A percentile compares a stretch with the other conserved stretches of the same genome.
These are phyloP conservation scores for Lagerstroemia speciosa DNA, from an alignment of 345 rosid species.

Conservation along the genomic window DNA sequence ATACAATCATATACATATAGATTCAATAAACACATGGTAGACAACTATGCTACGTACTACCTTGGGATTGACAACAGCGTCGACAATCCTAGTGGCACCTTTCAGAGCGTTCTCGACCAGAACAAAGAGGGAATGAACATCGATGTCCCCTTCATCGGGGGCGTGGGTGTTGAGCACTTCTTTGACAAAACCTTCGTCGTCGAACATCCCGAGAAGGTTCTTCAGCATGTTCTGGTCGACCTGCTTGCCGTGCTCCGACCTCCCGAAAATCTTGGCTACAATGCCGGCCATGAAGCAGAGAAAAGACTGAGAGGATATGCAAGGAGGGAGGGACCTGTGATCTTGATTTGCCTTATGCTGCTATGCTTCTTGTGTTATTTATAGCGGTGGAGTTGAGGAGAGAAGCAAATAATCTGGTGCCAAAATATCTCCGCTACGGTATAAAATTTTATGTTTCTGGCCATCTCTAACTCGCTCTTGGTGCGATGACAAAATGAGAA, in stretches of 20 bases:
- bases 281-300: background rate
- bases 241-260: background rate
- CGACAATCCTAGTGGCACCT: conserved; percentile 7
- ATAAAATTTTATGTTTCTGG: no score
- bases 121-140: conserved; percentile 4
- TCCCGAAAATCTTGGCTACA: background rate
- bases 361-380: background rate
- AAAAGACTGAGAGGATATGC: background rate
- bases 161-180: conserved; percentile 11
- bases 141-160: conserved; percentile 5
- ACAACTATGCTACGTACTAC: background rate
- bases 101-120: conserved; percentile 13
- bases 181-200: conserved; percentile 7
- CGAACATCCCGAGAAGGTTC: background rate
- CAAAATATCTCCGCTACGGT: no score
- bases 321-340: background rate
- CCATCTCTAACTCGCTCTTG: no score
- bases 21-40: background rate
- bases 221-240: conserved; percentile 1
- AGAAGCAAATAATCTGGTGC: no score
- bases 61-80: conserved; percentile 4
- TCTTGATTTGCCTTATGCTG: background rate
- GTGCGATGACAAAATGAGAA: no score
- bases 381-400: background rate
- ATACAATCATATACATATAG: background rate